These are phyloP conservation scores for Trichophyton benhamiae DNA, from an alignment of 2,329 filamentous ascomycete genomes.

Conservation along the genomic window DNA sequence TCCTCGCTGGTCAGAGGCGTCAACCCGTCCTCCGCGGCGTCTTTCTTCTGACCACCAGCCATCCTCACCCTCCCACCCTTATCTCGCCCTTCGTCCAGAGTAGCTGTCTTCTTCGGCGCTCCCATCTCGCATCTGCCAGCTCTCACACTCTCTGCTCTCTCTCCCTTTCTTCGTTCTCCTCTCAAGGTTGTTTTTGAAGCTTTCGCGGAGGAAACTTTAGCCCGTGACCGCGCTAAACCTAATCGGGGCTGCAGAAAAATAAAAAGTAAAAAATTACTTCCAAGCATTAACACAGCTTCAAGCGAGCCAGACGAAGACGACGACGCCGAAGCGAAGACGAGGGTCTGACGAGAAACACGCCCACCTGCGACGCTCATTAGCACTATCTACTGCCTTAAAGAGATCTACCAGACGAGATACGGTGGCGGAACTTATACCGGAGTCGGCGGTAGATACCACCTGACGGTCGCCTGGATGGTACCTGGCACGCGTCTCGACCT, in stretches of 20 bases:
- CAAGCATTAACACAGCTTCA: not conserved
- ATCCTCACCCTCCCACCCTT: slow-evolving; percentile 19
- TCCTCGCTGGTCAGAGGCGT: not conserved
- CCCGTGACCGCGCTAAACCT: not conserved
- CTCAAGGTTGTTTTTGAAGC: not conserved
- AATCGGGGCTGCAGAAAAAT: not conserved
- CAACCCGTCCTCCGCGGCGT: not conserved
- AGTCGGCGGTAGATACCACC: not conserved
- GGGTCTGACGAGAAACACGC: not conserved
- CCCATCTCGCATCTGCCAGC: too few relatives aligned
- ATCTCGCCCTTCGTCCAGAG: not conserved
- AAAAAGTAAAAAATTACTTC: not conserved
- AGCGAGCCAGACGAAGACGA: not conserved
- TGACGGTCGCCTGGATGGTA: not conserved
- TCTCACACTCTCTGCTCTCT: not conserved
- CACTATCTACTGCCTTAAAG: not conserved
- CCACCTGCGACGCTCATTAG: not conserved
- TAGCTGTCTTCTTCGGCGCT: not conserved
- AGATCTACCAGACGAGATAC: not conserved
- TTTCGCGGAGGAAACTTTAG: not conserved
- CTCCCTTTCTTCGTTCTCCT: not conserved
- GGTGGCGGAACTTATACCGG: not conserved
- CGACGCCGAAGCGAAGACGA: too few relatives aligned
- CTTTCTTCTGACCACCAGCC: slow-evolving; percentile 21
- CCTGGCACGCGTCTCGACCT: not conserved